A percentile compares a stretch with the other conserved stretches of the same genome.
phyloP scores from a whole-genome alignment of 768 basidiomycete species.

The Hygrophoropsis aurantiaca region DNA sequence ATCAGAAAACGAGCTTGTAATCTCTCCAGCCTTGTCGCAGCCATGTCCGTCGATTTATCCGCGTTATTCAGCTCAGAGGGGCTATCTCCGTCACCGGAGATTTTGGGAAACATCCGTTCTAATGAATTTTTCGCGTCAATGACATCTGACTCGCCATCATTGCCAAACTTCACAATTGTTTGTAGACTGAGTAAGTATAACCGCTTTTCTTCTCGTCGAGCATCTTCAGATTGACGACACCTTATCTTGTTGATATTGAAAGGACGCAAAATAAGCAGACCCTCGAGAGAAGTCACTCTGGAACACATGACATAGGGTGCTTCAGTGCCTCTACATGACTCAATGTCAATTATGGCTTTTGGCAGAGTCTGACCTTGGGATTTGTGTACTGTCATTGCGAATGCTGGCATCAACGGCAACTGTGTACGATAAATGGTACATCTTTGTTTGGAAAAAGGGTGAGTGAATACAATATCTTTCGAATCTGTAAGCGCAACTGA shows the following conservation, averaged over 20 bases:
- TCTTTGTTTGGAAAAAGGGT: slow-evolving; percentile 17
- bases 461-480: slow-evolving; percentile 13
- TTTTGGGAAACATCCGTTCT: too few relatives aligned
- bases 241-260: slow-evolving; percentile 13
- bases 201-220: neutral
- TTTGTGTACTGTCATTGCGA: slow-evolving; percentile 41
- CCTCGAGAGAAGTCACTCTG: slow-evolving; percentile 22
- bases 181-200: neutral
- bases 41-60: too few relatives aligned
- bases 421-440: slow-evolving; percentile 29
- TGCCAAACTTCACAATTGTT: neutral
- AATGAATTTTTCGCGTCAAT: too few relatives aligned
- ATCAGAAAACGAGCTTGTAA: too few relatives aligned
- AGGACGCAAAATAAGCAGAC: slow-evolving; percentile 30
- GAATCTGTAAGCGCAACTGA: slow-evolving; percentile 23
- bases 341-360: slow-evolving; percentile 33
- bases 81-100: too few relatives aligned
- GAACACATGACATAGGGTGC: slow-evolving; percentile 46
- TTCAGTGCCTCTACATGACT: slow-evolving; percentile 22
- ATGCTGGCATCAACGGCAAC: slow-evolving; percentile 36
- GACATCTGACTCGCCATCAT: too few relatives aligned
- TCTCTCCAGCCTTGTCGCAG: too few relatives aligned
- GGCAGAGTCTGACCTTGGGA: slow-evolving; percentile 37
- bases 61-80: too few relatives aligned
- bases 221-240: slow-evolving; percentile 1